Evolutionary conservation across 2,329 filamentous ascomycete genomes (phyloP).

Genomic region (Scytalidium sp.): DNA sequence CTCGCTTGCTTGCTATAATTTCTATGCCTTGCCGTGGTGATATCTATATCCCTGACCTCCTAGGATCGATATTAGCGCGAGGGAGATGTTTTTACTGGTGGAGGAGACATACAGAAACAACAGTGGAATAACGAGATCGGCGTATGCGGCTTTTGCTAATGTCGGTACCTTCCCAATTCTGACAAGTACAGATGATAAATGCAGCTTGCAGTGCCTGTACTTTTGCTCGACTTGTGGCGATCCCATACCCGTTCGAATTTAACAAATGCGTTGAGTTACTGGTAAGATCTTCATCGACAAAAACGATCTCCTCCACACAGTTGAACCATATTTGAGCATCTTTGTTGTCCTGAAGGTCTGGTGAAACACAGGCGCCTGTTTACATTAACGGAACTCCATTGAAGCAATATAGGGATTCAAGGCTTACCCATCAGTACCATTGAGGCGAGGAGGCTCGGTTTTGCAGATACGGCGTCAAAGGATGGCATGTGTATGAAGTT

Average conservation of each 20-base stretch:
- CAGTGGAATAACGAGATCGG: background rate
- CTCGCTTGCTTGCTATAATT: background rate
- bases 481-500: slow-evolving; percentile 1
- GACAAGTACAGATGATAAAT: background rate
- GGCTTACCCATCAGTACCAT: slow-evolving; percentile 1
- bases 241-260: background rate
- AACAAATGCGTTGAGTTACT: background rate
- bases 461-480: background rate
- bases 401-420: background rate
- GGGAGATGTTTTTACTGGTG: too few species aligned
- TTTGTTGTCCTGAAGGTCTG: background rate
- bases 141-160: background rate
- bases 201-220: background rate
- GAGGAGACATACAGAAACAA: background rate
- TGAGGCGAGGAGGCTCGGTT: background rate
- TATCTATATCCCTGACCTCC: background rate
- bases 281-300: background rate
- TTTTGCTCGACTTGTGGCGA: background rate
- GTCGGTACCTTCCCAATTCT: slow-evolving; percentile 5
- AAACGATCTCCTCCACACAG: background rate
- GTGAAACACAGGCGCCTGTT: background rate
- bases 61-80: background rate
- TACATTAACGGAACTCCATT: background rate
- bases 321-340: background rate
- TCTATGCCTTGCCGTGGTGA: background rate